Conservation (phyloP, 2,329 filamentous ascomycete species). For the Fusarium domesticum region DNA sequence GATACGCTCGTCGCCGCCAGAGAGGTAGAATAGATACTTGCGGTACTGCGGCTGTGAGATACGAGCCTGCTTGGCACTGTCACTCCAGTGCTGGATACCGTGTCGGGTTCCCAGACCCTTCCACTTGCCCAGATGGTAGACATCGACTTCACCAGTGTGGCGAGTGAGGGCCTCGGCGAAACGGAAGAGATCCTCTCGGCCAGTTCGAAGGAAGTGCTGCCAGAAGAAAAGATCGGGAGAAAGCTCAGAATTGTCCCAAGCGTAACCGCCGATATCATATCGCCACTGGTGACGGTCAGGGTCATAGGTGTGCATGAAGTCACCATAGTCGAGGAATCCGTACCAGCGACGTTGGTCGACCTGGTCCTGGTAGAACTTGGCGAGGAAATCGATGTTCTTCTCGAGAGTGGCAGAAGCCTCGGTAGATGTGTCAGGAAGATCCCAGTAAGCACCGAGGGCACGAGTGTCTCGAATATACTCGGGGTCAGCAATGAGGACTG, state of each 20-base stretch:
- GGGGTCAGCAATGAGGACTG: slow-evolving; percentile 47
- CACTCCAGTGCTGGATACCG: slow-evolving; percentile 59
- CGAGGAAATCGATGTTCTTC: slow-evolving; percentile 52
- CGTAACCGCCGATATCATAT: slow-evolving; percentile 62
- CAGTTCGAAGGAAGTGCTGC: slow-evolving; percentile 60
- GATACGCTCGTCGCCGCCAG: slow-evolving; percentile 55
- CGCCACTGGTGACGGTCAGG: slow-evolving; percentile 57
- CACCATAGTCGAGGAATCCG: slow-evolving; percentile 61
- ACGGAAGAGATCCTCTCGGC: slow-evolving; percentile 54
- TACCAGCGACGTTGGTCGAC: slow-evolving; percentile 59
- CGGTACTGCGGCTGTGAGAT: slow-evolving; percentile 56
- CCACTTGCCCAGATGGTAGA: slow-evolving; percentile 57
- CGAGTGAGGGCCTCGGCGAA: slow-evolving; percentile 57
- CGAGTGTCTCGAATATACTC: slow-evolving; percentile 50
- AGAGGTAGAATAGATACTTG: slow-evolving; percentile 54
- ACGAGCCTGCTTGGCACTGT: slow-evolving; percentile 60
- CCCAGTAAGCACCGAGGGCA: slow-evolving; percentile 56
- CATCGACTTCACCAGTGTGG: slow-evolving; percentile 60
- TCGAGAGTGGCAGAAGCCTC: slow-evolving; percentile 41
- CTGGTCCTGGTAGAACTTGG: slow-evolving; percentile 54
- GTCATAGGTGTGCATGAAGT: slow-evolving; percentile 63
- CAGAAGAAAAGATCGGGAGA: slow-evolving; percentile 62
- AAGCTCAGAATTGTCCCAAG: slow-evolving; percentile 64
- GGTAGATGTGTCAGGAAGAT: slow-evolving; percentile 34
- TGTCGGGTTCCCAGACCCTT: slow-evolving; percentile 61